phyloP scores from a whole-genome alignment of 371 early-diverging fungal genomes.

The Apophysomyces elegans region DNA sequence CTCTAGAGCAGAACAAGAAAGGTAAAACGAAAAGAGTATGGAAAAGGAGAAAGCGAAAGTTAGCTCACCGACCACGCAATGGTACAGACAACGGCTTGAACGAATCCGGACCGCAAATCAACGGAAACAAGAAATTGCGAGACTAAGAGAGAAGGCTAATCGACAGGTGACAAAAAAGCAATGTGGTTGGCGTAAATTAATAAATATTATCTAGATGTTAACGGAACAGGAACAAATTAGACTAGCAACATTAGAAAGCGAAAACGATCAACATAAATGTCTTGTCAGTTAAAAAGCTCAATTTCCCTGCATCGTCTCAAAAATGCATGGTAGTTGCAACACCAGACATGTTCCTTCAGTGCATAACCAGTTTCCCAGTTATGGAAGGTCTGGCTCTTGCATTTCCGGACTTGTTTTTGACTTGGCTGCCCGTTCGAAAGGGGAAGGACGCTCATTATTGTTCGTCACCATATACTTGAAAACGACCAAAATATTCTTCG shows the following conservation, averaged over 20 bases:
- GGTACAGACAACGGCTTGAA: constrained; percentile 21
- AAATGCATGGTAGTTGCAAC: too few relatives aligned
- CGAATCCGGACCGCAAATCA: constrained; percentile 13
- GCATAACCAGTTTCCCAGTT: too few relatives aligned
- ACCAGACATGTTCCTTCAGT: too few relatives aligned
- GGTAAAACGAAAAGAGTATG: constrained; percentile 4
- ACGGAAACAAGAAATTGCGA: constrained; percentile 36
- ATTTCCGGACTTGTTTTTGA: too few relatives aligned
- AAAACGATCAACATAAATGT: constrained; percentile 2
- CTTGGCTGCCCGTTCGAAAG: too few relatives aligned
- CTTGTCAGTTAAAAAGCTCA: constrained; percentile 5
- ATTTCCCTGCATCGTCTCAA: too few relatives aligned
- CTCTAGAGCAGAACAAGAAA: constrained; percentile 33
- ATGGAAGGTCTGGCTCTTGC: too few relatives aligned
- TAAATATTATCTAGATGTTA: constrained; percentile 20
- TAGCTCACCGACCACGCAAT: not conserved
- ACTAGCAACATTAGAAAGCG: constrained; percentile 34
- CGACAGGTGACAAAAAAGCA: constrained; percentile 26
- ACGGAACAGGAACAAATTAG: constrained; percentile 43
- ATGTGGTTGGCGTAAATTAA: not conserved
- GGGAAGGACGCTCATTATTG: too few relatives aligned
- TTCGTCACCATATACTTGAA: too few relatives aligned
- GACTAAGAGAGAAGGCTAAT: constrained; percentile 34
- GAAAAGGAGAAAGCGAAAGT: not conserved
- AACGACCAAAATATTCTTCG: too few relatives aligned